Percentiles rank a stretch among this genome's conserved stretches.
phyloP scores from a whole-genome alignment of 2,329 filamentous ascomycete genomes.

The Paraphaeosphaeria sporulosa region DNA sequence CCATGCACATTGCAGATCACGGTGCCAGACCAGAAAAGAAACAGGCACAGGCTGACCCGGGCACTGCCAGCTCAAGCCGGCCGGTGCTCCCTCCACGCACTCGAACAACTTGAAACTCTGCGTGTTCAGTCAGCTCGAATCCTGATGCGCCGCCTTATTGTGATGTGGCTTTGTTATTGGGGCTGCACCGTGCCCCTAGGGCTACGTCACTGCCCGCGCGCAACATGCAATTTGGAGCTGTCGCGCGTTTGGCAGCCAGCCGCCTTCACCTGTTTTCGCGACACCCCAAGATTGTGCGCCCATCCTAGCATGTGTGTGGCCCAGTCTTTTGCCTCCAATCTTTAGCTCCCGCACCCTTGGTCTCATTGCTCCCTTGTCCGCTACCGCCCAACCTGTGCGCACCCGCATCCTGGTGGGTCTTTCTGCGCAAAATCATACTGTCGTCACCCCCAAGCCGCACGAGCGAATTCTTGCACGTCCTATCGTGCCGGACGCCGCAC shows the following conservation, averaged over 20 bases:
- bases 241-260: constrained; percentile 1
- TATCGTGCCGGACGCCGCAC: background rate
- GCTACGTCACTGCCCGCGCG: constrained; percentile 32
- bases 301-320: constrained; percentile 2
- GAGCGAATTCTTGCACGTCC: constrained; percentile 12
- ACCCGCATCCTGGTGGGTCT: constrained; percentile 23
- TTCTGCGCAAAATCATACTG: constrained; percentile 38
- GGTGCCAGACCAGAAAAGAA: constrained; percentile 4
- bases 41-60: constrained; percentile 8
- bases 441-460: constrained; percentile 35
- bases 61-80: background rate
- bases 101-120: background rate
- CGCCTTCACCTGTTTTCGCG: constrained; percentile 10
- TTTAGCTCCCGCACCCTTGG: constrained; percentile 11
- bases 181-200: constrained; percentile 10
- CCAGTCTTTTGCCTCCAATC: background rate
- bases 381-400: constrained; percentile 27
- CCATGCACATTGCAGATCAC: constrained; percentile 8
- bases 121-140: background rate
- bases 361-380: background rate
- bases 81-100: background rate
- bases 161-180: constrained; percentile 10
- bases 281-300: background rate
- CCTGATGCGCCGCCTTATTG: background rate
- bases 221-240: constrained; percentile 5